Evolutionary conservation across 1,139 yeast genomes (phyloP).

Genomic region (Yamadazyma kanchanaburiensis): DNA sequence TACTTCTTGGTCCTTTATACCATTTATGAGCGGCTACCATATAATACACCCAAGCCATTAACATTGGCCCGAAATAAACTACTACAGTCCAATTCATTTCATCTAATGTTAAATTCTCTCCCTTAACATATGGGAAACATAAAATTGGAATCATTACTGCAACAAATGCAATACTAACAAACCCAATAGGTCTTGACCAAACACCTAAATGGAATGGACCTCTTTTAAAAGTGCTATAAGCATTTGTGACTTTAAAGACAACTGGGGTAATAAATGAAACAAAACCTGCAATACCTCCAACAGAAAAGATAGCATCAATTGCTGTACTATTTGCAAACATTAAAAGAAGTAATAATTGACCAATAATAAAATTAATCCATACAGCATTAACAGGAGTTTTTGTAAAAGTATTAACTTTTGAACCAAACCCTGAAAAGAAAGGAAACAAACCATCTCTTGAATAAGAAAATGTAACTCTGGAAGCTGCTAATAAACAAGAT

Average conservation of each 20-base stretch:
- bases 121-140: constrained; percentile 59
- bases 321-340: constrained; percentile 69
- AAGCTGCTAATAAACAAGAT: constrained; percentile 69
- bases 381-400: constrained; percentile 71
- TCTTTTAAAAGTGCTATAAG: constrained; percentile 50
- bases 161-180: constrained; percentile 40
- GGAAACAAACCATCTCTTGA: constrained; percentile 73
- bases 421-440: constrained; percentile 45
- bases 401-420: constrained; percentile 52
- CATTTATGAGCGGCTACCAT: constrained; percentile 57
- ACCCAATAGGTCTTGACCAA: constrained; percentile 47
- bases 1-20: constrained; percentile 68
- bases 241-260: constrained; percentile 54
- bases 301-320: constrained; percentile 72
- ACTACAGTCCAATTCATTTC: constrained; percentile 71
- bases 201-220: constrained; percentile 74
- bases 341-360: constrained; percentile 53
- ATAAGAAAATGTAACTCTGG: constrained; percentile 67
- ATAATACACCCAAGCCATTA: constrained; percentile 52
- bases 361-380: constrained; percentile 58
- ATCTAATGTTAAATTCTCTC: constrained; percentile 43
- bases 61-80: constrained; percentile 65
- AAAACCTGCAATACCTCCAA: constrained; percentile 73
- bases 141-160: constrained; percentile 62
- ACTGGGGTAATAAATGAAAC: constrained; percentile 71